Evolutionary conservation across 352 stramenopile genomes (phyloP), one percentile per base, ranked within the genome.

Genomic region (Peronospora tabacina): DNA sequence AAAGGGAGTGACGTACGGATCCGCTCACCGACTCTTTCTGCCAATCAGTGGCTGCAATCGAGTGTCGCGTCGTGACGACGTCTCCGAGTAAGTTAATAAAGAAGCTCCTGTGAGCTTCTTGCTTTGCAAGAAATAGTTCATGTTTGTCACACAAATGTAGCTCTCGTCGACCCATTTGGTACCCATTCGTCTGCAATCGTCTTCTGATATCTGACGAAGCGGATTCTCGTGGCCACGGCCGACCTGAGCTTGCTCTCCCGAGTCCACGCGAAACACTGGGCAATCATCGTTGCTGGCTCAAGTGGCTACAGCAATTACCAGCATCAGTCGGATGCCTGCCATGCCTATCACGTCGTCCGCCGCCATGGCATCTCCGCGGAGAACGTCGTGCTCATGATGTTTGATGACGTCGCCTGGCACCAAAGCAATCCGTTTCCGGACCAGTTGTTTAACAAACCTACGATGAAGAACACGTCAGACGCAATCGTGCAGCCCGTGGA

Each of bases 311-410:
- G 63, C 53, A 96, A 96, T 75, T 97, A 97, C 67, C 68, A 87
- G 22, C 89, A 97, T 68, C 85, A 96, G 45, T 72, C 87, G 7
- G 86, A 97, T 59, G 82, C 68, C 17, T 93, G 82, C 49, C 89
- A 96, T 56, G 86, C 85, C 15, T 96, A 96, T 69, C 87, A 96
- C 53, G 75, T 95, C 29, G 77, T 96, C 32, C 75, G 76, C 0
- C 69, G 72, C 38, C 85, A 95, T 54, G 89, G 89, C 9, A 94
- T 96, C 33, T 77, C 84, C 7, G 62, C 46, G 11, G 82, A 95
- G 42, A 90, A 94, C 50, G 85, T 96, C 29, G 77, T 97, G 49
- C 75, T 95, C 33, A 95, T 97, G 86, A 95, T 91, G 81, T 95
- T 92, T 67, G 85, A 96, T 59, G 89, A 97, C 55, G 80, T 89